These are phyloP conservation scores for Harringtonia aguacate DNA, from an alignment of 2,329 filamentous ascomycete genomes.

Conservation along the genomic window DNA sequence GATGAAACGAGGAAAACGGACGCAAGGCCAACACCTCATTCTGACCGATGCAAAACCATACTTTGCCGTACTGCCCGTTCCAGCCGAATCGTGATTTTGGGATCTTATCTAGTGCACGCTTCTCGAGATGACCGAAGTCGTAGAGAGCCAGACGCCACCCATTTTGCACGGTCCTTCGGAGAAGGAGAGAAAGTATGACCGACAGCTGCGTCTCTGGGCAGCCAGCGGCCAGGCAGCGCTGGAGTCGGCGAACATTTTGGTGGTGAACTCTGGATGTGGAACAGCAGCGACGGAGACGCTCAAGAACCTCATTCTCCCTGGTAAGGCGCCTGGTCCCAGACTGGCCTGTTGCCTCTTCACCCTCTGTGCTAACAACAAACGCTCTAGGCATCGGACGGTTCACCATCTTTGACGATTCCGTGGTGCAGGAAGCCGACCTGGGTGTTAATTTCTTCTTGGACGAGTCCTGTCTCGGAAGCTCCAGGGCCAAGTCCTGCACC, in stretches of 20 bases:
- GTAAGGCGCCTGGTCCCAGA: conserved; percentile 25
- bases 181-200: conserved; percentile 75
- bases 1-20: not conserved
- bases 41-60: not conserved
- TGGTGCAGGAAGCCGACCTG: conserved; percentile 72
- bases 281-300: conserved; percentile 82
- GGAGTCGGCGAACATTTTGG: conserved; percentile 81
- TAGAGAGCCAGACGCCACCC: conserved; percentile 33
- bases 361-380: no score
- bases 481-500: conserved; percentile 67
- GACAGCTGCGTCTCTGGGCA: conserved; percentile 91
- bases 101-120: no score
- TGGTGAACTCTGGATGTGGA: conserved; percentile 80
- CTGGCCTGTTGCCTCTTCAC: not conserved
- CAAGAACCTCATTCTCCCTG: conserved; percentile 94
- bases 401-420: conserved; percentile 73
- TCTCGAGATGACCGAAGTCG: conserved; percentile 30
- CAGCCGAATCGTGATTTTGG: not conserved
- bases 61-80: not conserved
- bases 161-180: conserved; percentile 43
- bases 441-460: conserved; percentile 97
- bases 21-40: not conserved
- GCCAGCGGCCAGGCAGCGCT: conserved; percentile 83
- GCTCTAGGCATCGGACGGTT: conserved; percentile 72
- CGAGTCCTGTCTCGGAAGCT: conserved; percentile 62